Evolutionary conservation across 768 basidiomycete species (phyloP), one percentile per base, ranked within the genome.

Genomic region (Rossbeevera mucosa): DNA sequence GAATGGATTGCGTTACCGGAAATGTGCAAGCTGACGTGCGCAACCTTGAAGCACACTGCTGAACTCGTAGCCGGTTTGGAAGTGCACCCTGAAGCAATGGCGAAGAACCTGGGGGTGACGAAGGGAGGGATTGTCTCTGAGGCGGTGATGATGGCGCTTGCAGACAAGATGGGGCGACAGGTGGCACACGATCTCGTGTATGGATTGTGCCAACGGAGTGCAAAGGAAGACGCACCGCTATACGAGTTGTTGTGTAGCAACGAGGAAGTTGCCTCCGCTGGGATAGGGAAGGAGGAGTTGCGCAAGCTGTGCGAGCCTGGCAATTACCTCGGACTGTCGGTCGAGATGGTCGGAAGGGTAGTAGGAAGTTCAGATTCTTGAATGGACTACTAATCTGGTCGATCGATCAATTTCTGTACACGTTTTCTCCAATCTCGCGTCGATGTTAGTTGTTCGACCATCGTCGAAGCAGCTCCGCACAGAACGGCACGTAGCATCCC

Each of bases 1-100:
- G 76, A 78, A 52, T 78, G 76, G 76, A 74, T 78, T 7, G 72
- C 68, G 18, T 52, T 78, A 7, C 76, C 75, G 2, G 74, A 78
- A 57, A 74, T 74, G 42, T 72, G 64, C 52, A 76, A 71, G 24
- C 57, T 78, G 56, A 74, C 73, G 0, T 71, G 74, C 38, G 72
- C 75, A 6, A 65, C 70, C 0, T 52, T 78, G 45, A 58, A 56
- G 47, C 74, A 76, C 41, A 75, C 73, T 0, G 56, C 54, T 24
- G 64, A 65, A 7, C 53, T 78, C 6, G 52, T 76, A 11, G 58
- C 59, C 22, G 75, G 75, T 2, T 50, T 78, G 48, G 72, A 77
- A 46, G 74, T 77, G 7, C 66, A 75, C 54, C 63, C 67, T 0
- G 70, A 62, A 9, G 68, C 62, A 12, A 78, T 78, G 76, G 60